Base-by-base conservation (phyloP, 305 asterid species). In the Striga hermonthica region DNA sequence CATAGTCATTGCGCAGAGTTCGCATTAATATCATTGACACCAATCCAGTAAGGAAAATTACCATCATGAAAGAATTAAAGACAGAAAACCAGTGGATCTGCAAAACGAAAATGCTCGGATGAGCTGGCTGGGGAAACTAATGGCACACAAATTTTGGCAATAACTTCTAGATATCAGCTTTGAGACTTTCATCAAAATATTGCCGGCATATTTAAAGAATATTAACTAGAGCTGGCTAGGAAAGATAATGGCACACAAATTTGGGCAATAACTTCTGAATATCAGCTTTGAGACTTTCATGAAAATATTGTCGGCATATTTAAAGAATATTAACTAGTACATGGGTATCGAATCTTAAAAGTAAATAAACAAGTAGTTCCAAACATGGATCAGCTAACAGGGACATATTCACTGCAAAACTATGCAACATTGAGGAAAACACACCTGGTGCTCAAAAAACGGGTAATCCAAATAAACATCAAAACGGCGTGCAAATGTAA, bases 11-110 rank as follows among this genome's bases (percentile, higher is more conserved):
- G 61, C 87, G 82, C 16, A 82, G 81, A 14, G 84, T 83, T 41
- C 85, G 85, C 88, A 83, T 81, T 39, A 87, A 68, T 75, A 85
- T 87, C 92, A 85, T 87, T 13, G 92, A 84, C 41, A 87, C 95
- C 80, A 79, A 62, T 40, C 95, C 92, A 63, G 88, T 80, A 52
- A 87, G 95, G 84, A 87, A 87, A 75, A 87, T 75, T 48, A 87
- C 95, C 95, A 87, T 85, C 95, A 87, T 85, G 86, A 87, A 81
- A 50, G 95, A 87, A 75, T 87, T 87, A 63, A 85, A 74, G 57
- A 87, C 83, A 54, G 95, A 87, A 70, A 87, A 87, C 95, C 95
- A 87, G 81, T 87, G 95, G 60, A 87, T 85, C 95, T 87, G 90
- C 75, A 71, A 57, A 72, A 71, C 43, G 56, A 55, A 34, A 64